phyloP scores from a whole-genome alignment of 108 stramenopile genomes.

The Conticribra guillardii region DNA sequence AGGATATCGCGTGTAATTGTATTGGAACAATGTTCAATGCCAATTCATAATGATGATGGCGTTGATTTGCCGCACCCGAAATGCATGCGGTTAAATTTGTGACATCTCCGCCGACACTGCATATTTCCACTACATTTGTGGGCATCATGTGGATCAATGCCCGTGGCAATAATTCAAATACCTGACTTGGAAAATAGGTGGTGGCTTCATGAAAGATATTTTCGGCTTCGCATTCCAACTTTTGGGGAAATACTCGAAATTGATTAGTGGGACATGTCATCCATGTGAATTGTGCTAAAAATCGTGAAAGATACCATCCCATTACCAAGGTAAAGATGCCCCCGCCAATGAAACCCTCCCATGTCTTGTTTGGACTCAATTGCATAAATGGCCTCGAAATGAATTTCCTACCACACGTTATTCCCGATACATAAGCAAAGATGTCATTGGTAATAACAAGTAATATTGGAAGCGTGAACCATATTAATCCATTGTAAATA shows the following conservation, averaged over 20 bases:
- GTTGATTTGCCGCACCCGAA: conserved; percentile 61
- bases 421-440: conserved; percentile 96
- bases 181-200: conserved; percentile 69
- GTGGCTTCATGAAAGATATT: conserved; percentile 74
- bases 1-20: conserved; percentile 83
- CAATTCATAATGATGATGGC: conserved; percentile 82
- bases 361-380: conserved; percentile 96
- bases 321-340: conserved; percentile 89
- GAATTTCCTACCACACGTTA: conserved; percentile 92
- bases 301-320: conserved; percentile 87
- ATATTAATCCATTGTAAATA: conserved; percentile 97
- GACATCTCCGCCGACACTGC: conserved; percentile 39
- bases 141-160: conserved; percentile 60
- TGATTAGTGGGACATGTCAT: conserved; percentile 91
- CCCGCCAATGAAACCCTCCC: conserved; percentile 96
- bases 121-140: conserved; percentile 70
- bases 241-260: conserved; percentile 66
- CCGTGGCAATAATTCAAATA: conserved; percentile 80
- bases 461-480: conserved; percentile 95
- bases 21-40: conserved; percentile 75
- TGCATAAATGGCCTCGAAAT: conserved; percentile 87
- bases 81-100: conserved; percentile 55
- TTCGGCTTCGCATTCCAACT: conserved; percentile 80
- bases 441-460: conserved; percentile 96
- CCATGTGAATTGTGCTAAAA: conserved; percentile 84